Evolutionary conservation across 345 rosid genomes (phyloP), one percentile per base, ranked within the genome.

Genomic region (Pistacia integerrima): DNA sequence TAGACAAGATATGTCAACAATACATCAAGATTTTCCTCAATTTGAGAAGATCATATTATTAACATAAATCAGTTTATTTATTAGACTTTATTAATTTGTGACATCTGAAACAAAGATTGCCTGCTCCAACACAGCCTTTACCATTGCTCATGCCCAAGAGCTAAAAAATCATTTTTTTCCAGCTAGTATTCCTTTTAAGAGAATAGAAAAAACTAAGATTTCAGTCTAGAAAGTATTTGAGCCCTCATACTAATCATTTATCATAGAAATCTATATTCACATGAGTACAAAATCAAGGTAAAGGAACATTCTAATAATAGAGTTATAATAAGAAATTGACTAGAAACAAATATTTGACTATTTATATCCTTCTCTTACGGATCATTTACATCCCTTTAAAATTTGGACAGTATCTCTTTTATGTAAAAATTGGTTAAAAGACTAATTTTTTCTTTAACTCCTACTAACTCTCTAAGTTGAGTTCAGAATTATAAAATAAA

Each of bases 1-100:
- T 64, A 77, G 77, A 78, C 35, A 72, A 61, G 66, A 54, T 35
- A 69, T 58, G 22, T n/a, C 41, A 49, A 70, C 66, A 78, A 72
- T 36, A 41, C 62, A 35, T 74, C 20, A 51, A 72, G 3, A 35
- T 41, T 16, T 13, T 14, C 22, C 36, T n/a, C 10, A 74, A 65
- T 28, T 54, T 58, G 48, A 49, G 35, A 72, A 30, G 25, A 62
- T 51, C 44, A 70, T 49, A 51, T 69, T 20, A 28, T 46, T 73
- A 25, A 73, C 17, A 56, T 58, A 61, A 8, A 61, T 11, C 18
- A 1, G 46, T 61, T 60, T 14, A 25, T 28, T 46, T 58, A 72
- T 8, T 59, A 13, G 2, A 13, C 12, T 22, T 30, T 30, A n/a
- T 74, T 58, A n/a, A n/a, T 51, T 63, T 12, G 49, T 35, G 41